These are phyloP conservation scores for Phyllosticta citribraziliensis DNA, from an alignment of 2,329 filamentous ascomycete genomes.

Conservation along the genomic window DNA sequence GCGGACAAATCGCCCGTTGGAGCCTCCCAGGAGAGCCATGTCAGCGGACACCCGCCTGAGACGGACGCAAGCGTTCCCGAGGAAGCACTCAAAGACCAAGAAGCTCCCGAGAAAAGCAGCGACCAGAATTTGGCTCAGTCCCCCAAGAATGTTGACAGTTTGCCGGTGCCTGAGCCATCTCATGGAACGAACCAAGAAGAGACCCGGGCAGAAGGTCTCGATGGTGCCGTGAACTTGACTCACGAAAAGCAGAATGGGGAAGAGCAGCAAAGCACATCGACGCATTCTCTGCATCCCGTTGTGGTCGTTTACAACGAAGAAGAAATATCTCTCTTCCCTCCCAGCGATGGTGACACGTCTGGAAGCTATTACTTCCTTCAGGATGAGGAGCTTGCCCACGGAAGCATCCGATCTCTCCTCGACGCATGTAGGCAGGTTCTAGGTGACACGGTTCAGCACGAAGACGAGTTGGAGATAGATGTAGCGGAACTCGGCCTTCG, in stretches of 20 bases:
- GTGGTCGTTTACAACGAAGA: constrained; percentile 44
- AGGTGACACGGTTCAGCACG: constrained; percentile 43
- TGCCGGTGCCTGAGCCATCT: neutral
- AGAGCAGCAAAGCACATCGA: neutral
- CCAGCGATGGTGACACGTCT: constrained; percentile 41
- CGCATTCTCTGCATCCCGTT: constrained; percentile 6
- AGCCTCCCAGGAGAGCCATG: neutral
- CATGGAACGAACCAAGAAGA: neutral
- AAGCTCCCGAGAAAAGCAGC: neutral
- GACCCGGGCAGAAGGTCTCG: neutral
- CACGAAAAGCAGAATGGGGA: neutral
- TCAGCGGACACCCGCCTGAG: neutral
- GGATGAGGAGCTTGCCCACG: constrained; percentile 44
- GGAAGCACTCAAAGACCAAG: neutral
- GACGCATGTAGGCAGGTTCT: constrained; percentile 45
- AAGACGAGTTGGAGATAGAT: constrained; percentile 48
- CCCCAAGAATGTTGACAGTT: neutral
- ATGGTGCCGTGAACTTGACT: neutral
- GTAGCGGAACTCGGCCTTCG: constrained; percentile 47
- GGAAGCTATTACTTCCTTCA: constrained; percentile 49
- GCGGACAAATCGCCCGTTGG: neutral
- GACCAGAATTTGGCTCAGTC: neutral
- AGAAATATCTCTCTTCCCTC: constrained; percentile 51
- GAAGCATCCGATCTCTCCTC: constrained; percentile 47
- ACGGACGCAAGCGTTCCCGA: neutral